phyloP scores from a whole-genome alignment of 345 rosid genomes.

The Chamaenerion angustifolium region DNA sequence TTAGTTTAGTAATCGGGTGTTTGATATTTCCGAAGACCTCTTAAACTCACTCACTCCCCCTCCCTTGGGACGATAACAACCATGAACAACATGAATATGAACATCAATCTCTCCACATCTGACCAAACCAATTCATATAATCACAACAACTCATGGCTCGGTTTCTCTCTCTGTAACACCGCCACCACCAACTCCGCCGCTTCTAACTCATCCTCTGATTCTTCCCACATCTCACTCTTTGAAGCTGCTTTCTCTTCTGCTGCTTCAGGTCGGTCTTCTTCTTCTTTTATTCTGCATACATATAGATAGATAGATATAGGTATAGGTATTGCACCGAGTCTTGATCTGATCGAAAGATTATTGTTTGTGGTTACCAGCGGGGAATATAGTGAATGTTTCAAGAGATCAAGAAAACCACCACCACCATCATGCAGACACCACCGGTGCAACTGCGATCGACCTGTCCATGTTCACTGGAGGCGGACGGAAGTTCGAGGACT shows the following conservation, averaged over 20 bases:
- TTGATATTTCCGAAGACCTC: constrained; percentile 36
- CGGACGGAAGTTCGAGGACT: constrained; percentile 62
- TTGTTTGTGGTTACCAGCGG: constrained; percentile 3
- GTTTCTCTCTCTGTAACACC: constrained; percentile 38
- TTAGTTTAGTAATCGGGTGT: background rate
- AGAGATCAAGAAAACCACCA: background rate
- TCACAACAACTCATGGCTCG: constrained; percentile 25
- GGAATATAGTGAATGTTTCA: constrained; percentile 7
- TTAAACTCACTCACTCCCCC: too few species aligned
- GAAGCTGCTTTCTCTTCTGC: constrained; percentile 21
- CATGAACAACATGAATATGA: background rate
- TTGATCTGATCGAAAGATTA: background rate
- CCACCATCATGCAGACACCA: constrained; percentile 2
- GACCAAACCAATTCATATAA: constrained; percentile 3
- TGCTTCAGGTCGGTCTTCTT: constrained; percentile 5
- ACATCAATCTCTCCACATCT: constrained; percentile 4
- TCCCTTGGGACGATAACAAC: constrained; percentile 9
- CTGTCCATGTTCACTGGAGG: constrained; percentile 32
- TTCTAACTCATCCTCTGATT: constrained; percentile 1
- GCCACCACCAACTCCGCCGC: constrained; percentile 13
- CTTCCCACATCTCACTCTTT: constrained; percentile 30
- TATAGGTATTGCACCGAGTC: background rate
- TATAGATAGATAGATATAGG: background rate
- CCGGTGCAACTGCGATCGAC: constrained; percentile 18
- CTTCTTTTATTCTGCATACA: background rate